These are phyloP conservation scores for Eimeria falciformis DNA, from an alignment of 169 alveolate species.

Conservation along the genomic window DNA sequence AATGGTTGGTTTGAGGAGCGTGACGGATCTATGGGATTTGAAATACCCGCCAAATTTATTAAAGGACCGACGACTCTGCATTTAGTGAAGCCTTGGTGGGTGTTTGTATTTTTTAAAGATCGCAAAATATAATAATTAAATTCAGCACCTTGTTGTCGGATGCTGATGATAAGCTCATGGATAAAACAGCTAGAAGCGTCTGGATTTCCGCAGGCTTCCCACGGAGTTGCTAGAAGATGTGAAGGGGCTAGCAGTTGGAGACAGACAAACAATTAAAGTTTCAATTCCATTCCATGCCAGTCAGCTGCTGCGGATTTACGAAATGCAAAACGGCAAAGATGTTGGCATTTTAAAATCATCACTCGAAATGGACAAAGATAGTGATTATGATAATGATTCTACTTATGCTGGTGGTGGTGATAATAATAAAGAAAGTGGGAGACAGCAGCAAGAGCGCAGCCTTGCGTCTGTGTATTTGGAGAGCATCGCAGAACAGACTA, in stretches of 20 bases:
- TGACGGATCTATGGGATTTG: not conserved
- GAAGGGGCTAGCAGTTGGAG: not conserved
- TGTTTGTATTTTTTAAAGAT: too few species aligned
- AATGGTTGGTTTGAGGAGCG: constrained; percentile 14
- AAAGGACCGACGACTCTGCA: not conserved
- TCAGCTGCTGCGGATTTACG: not conserved
- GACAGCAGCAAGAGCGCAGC: not conserved
- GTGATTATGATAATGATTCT: too few species aligned
- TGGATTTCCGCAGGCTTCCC: not conserved
- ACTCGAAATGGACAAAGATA: too few species aligned
- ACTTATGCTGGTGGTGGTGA: too few species aligned
- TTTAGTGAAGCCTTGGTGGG: not conserved
- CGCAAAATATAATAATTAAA: too few species aligned
- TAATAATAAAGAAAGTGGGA: not conserved
- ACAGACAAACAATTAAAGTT: not conserved
- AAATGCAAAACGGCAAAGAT: not conserved
- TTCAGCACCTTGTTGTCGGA: too few species aligned
- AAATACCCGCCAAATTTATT: not conserved
- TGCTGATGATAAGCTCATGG: too few species aligned
- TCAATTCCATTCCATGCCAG: not conserved
- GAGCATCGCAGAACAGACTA: not conserved
- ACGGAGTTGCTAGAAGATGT: constrained; percentile 4
- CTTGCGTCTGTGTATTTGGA: not conserved
- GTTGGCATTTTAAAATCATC: too few species aligned
- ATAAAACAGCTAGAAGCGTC: too few species aligned